phyloP scores from a whole-genome alignment of 1,139 yeast species.

The Candida gigantensis region DNA sequence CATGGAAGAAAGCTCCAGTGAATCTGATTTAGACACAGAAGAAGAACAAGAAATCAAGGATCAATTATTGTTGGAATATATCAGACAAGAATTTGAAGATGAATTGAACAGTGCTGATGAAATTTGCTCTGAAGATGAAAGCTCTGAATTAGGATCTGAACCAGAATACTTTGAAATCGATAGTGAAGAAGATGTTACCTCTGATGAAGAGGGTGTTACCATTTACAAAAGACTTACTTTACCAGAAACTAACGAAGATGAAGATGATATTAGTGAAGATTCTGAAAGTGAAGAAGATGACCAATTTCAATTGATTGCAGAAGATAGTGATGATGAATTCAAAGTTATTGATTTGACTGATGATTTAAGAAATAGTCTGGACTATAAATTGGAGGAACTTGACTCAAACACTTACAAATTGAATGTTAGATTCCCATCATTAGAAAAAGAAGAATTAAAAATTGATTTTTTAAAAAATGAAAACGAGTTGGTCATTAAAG shows the following conservation, averaged over 20 bases:
- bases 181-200: constrained; percentile 21
- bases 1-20: constrained; percentile 6
- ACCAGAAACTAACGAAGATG: constrained; percentile 35
- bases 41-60: constrained; percentile 36
- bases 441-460: constrained; percentile 44
- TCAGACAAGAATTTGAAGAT: constrained; percentile 44
- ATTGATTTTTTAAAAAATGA: constrained; percentile 44
- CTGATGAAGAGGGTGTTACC: constrained; percentile 44
- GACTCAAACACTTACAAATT: constrained; percentile 45
- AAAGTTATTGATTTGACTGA: constrained; percentile 44
- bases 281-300: constrained; percentile 22
- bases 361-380: constrained; percentile 47
- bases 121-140: constrained; percentile 27
- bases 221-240: constrained; percentile 46
- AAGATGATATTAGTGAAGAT: constrained; percentile 27
- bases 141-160: constrained; percentile 30
- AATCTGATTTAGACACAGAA: constrained; percentile 22
- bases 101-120: constrained; percentile 35
- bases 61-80: constrained; percentile 39
- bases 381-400: constrained; percentile 44
- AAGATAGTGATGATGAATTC: constrained; percentile 38
- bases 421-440: constrained; percentile 45
- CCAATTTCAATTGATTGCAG: constrained; percentile 26
- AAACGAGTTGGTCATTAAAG: constrained; percentile 45
- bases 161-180: constrained; percentile 38